Conservation (phyloP, 192 early-diverging fungal genomes). For the Funneliformis mosseae region DNA sequence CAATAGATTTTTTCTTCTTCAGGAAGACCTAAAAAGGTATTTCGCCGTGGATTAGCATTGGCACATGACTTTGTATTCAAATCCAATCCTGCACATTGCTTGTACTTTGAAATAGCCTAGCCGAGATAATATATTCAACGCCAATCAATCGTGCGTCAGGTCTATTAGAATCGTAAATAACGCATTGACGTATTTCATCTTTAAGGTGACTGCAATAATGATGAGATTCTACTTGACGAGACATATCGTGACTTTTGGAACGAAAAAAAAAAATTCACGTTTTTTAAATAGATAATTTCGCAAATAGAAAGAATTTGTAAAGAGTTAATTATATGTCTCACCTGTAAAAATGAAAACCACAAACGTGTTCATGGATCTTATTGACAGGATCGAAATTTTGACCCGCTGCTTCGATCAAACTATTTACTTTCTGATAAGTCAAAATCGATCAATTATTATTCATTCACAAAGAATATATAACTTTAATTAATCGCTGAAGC, state of each 20-base stretch:
- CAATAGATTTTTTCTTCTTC: slow-evolving; percentile 57
- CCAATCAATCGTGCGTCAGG: slow-evolving; percentile 52
- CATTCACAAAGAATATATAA: no score
- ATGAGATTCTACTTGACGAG: slow-evolving; percentile 51
- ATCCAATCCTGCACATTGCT: not conserved
- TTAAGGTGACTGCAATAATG: slow-evolving; percentile 57
- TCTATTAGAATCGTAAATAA: slow-evolving; percentile 52
- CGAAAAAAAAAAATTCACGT: not conserved
- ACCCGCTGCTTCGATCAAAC: not conserved
- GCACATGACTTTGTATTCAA: not conserved
- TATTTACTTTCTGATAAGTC: not conserved
- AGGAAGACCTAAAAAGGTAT: slow-evolving; percentile 34
- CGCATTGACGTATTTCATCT: slow-evolving; percentile 57
- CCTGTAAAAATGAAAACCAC: slow-evolving; percentile 50
- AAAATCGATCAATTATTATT: no score
- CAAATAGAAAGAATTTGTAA: not conserved
- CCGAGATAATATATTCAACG: slow-evolving; percentile 64
- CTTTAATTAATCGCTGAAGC: no score
- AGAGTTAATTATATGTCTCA: no score
- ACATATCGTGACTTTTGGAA: slow-evolving; percentile 42
- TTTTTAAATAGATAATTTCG: not conserved
- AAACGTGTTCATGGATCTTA: slow-evolving; percentile 46
- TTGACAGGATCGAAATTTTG: slow-evolving; percentile 47
- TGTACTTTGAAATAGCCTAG: slow-evolving; percentile 50
- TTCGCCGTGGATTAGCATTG: not conserved